Percentiles rank a stretch among this genome's conserved stretches.
Conservation (phyloP, 306 rosid species). For the Rosa chinensis region DNA sequence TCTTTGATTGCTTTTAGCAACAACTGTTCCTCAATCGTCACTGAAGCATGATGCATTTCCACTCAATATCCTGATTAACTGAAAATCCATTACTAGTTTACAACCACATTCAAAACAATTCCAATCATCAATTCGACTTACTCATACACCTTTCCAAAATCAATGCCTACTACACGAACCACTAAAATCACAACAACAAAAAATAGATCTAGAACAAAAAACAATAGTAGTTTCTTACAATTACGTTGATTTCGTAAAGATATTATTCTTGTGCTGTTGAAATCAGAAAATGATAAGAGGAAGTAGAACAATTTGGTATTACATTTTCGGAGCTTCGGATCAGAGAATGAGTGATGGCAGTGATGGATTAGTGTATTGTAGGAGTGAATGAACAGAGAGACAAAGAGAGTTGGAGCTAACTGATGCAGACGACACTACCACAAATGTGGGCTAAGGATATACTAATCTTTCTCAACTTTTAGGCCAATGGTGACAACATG, state of each 20-base stretch:
- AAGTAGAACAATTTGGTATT: background rate
- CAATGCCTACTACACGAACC: background rate
- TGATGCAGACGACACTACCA: background rate
- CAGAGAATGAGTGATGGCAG: background rate
- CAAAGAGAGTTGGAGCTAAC: background rate
- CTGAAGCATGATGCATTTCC: slow-evolving; percentile 65
- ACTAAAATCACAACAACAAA: background rate
- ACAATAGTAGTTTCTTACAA: background rate
- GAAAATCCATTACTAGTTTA: background rate
- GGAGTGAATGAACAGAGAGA: background rate
- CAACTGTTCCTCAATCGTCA: slow-evolving; percentile 65
- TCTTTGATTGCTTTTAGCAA: slow-evolving; percentile 72
- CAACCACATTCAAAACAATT: background rate
- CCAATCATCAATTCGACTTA: slow-evolving; percentile 1
- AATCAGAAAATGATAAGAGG: background rate
- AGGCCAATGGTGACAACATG: too few relatives aligned
- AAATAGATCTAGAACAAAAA: background rate
- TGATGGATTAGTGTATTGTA: background rate
- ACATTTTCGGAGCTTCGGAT: background rate
- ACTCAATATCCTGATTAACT: slow-evolving; percentile 22
- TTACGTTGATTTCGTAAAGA: background rate
- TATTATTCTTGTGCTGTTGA: background rate
- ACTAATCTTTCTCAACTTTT: too few relatives aligned
- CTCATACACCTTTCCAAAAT: background rate
- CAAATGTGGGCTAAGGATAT: too few relatives aligned